Percentiles rank a stretch among this genome's conserved stretches.
Evolutionary conservation across 2,329 filamentous ascomycete genomes (phyloP).

Genomic region (Botryotinia calthae): DNA sequence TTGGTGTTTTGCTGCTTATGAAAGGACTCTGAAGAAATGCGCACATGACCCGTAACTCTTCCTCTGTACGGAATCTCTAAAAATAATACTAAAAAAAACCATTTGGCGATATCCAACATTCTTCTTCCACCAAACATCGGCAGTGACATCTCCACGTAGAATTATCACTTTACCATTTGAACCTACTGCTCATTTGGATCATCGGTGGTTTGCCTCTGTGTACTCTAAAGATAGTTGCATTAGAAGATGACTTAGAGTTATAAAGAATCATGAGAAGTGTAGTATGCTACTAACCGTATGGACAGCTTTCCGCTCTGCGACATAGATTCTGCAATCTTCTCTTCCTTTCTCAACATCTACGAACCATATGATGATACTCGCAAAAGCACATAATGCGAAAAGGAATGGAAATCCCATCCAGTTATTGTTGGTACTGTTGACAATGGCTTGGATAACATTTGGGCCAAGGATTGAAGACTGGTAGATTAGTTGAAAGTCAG

Average conservation of each 20-base stretch:
- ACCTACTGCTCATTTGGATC: not conserved
- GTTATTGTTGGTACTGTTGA: slow-evolving; percentile 43
- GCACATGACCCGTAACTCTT: not conserved
- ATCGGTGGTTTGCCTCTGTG: not conserved
- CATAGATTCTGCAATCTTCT: slow-evolving; percentile 41
- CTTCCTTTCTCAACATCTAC: slow-evolving; percentile 44
- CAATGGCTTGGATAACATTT: slow-evolving; percentile 45
- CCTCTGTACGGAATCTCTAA: not conserved
- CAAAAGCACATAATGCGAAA: slow-evolving; percentile 41
- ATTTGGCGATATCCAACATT: not conserved
- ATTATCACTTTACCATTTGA: not conserved
- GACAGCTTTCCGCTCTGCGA: slow-evolving; percentile 39
- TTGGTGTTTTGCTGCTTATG: not conserved
- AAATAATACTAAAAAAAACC: not conserved
- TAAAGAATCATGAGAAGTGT: not conserved
- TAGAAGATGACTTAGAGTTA: not conserved
- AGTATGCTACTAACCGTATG: not conserved
- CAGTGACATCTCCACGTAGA: not conserved
- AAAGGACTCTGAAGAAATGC: not conserved
- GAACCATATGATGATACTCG: slow-evolving; percentile 43
- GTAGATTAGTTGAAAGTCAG: not conserved
- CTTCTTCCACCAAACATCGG: not conserved
- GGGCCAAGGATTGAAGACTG: slow-evolving; percentile 46
- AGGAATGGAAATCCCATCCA: slow-evolving; percentile 47
- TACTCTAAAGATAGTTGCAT: not conserved